Conservation (phyloP, 345 rosid genomes). For the Citrus maxima region DNA sequence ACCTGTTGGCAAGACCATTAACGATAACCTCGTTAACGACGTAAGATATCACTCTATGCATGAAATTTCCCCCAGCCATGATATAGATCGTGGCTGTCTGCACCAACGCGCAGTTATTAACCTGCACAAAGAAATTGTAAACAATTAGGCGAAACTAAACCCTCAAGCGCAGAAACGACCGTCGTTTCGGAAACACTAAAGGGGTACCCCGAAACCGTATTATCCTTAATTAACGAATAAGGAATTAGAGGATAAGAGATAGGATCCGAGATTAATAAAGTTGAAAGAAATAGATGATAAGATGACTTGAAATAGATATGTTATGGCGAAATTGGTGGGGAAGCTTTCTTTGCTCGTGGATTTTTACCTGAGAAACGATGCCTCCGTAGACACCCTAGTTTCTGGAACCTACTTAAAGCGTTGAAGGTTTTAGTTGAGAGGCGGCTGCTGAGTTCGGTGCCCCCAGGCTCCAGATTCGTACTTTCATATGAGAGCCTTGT, state of each 20-base stretch:
- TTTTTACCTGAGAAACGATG: neutral
- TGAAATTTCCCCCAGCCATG: conserved; percentile 93
- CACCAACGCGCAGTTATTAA: neutral
- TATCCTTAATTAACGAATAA: neutral
- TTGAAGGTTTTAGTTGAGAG: neutral
- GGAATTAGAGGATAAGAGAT: neutral
- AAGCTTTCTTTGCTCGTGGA: neutral
- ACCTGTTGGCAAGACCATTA: conserved; percentile 90
- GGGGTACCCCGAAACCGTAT: neutral
- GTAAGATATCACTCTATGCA: conserved; percentile 71
- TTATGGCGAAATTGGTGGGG: neutral
- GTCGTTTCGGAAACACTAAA: too few relatives aligned
- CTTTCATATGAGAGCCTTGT: neutral
- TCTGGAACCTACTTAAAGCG: neutral
- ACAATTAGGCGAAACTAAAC: neutral
- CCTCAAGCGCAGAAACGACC: neutral
- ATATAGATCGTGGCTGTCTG: neutral
- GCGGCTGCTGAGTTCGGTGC: neutral
- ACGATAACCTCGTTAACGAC: conserved; percentile 80
- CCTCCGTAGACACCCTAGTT: neutral
- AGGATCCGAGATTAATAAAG: neutral
- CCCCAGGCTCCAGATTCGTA: neutral
- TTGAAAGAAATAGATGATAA: neutral
- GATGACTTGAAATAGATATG: neutral
- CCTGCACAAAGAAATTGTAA: neutral